Percentiles rank a stretch among this genome's conserved stretches.
Evolutionary conservation across 169 alveolate species (phyloP).

Genomic region (Plasmodium yoelii): DNA sequence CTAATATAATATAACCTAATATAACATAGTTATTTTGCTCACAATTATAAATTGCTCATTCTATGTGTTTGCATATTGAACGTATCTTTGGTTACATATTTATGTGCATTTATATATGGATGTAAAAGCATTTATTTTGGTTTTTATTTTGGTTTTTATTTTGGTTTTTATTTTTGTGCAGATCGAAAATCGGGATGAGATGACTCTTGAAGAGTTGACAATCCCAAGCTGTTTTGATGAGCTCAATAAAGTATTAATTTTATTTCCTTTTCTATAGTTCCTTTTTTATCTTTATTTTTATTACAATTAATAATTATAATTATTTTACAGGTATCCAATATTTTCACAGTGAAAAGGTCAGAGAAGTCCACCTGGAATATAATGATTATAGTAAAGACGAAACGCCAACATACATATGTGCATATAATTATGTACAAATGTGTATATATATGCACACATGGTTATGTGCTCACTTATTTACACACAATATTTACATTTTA

Average conservation of each 20-base stretch:
- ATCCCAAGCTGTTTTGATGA: conserved; percentile 19
- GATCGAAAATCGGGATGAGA: conserved; percentile 39
- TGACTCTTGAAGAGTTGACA: conserved; percentile 9
- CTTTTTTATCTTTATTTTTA: background rate
- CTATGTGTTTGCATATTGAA: too few species aligned
- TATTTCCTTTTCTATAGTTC: background rate
- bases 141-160: too few species aligned
- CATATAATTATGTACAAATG: background rate
- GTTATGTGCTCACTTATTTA: background rate
- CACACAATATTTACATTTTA: background rate
- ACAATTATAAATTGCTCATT: too few species aligned
- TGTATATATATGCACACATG: too few species aligned
- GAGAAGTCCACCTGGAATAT: conserved; percentile 71
- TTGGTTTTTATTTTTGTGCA: background rate
- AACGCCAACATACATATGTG: conserved; percentile 1
- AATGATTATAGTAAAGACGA: conserved; percentile 33
- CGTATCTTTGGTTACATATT: too few species aligned
- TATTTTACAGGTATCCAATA: conserved; percentile 16
- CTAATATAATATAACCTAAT: too few species aligned
- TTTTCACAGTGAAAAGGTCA: conserved; percentile 53
- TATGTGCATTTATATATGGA: too few species aligned
- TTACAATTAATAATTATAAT: background rate
- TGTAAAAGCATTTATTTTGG: too few species aligned
- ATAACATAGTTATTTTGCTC: too few species aligned
- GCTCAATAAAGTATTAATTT: conserved; percentile 30